phyloP scores from a whole-genome alignment of 192 early-diverging fungal species.

The Rhizophagus sp. region DNA sequence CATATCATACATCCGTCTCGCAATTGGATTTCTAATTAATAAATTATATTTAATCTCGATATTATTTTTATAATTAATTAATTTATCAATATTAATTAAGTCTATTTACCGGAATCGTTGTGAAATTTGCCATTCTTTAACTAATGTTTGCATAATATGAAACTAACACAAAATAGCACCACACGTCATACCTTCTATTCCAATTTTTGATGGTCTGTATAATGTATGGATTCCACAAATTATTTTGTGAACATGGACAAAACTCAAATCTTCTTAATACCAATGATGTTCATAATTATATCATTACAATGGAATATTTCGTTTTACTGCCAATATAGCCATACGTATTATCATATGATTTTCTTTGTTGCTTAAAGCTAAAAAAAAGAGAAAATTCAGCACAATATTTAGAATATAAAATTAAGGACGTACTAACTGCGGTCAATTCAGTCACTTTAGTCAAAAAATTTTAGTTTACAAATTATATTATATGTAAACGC shows the following conservation, averaged over 20 bases:
- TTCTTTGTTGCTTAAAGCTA: background rate
- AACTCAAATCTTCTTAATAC: background rate
- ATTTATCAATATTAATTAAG: too few species aligned
- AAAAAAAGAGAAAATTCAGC: background rate
- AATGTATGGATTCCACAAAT: background rate
- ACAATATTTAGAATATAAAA: background rate
- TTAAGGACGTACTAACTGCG: too few species aligned
- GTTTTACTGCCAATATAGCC: background rate
- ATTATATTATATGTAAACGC: too few species aligned
- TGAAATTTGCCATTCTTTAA: conserved; percentile 9
- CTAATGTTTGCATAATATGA: conserved; percentile 1
- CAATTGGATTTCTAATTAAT: background rate
- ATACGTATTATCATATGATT: background rate
- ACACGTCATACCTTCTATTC: background rate
- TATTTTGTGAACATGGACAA: background rate
- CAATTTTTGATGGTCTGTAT: background rate
- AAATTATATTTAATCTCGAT: too few species aligned
- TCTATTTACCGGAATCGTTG: background rate
- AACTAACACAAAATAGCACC: conserved; percentile 1
- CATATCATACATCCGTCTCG: too few species aligned
- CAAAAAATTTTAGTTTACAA: too few species aligned
- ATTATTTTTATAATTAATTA: too few species aligned
- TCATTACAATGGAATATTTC: background rate
- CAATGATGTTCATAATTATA: background rate
- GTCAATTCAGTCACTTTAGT: too few species aligned